Percentiles rank a stretch among this genome's conserved stretches.
Evolutionary conservation across 2,329 filamentous ascomycete species (phyloP).

Genomic region (Botrytis elliptica): DNA sequence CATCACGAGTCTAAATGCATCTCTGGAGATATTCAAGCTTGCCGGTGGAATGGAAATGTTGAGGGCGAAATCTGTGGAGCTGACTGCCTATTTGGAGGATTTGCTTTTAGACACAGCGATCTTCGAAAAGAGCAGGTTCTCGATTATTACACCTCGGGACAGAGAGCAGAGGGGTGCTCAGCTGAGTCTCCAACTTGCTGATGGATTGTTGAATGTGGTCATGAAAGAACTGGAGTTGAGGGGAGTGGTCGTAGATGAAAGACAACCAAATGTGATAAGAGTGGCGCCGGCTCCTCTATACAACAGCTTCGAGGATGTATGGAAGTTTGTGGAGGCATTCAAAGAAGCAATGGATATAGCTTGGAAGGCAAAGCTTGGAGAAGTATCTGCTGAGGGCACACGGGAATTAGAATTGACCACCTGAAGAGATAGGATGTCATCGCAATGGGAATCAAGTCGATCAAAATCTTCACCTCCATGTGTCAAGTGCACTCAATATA

Average conservation of each 20-base stretch:
- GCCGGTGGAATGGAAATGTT: constrained; percentile 61
- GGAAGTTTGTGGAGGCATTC: constrained; percentile 52
- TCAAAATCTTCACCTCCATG: neutral
- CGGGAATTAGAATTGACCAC: constrained; percentile 18
- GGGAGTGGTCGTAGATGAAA: constrained; percentile 70
- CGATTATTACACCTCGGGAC: constrained; percentile 65
- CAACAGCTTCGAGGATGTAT: constrained; percentile 68
- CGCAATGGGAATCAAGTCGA: neutral
- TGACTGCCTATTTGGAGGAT: constrained; percentile 69
- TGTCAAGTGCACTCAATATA: neutral
- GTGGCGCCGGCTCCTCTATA: constrained; percentile 75
- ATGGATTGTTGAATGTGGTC: constrained; percentile 61
- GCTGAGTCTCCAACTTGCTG: constrained; percentile 61
- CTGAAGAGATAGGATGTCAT: neutral
- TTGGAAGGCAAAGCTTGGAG: constrained; percentile 7
- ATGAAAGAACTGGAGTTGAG: constrained; percentile 59
- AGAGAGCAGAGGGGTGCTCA: constrained; percentile 68
- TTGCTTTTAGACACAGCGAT: constrained; percentile 49
- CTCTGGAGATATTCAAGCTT: constrained; percentile 67
- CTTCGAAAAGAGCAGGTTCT: constrained; percentile 43
- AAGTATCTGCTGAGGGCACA: constrained; percentile 14
- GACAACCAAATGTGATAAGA: constrained; percentile 71
- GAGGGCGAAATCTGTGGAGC: constrained; percentile 61
- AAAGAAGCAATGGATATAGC: constrained; percentile 41
- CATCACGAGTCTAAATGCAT: constrained; percentile 66